Conservation (phyloP, 306 rosid species). For the Medicago truncatula region MtrunA17r5.0-ANR NC_053049.1:43293001-43293500, state of each 20-base stretch:
- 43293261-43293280: constrained; percentile 94
- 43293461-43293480: constrained; percentile 44
- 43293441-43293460: constrained; percentile 91
- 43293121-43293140: constrained; percentile 63
- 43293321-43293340: constrained; percentile 36
- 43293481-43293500: constrained; percentile 27
- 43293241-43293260: constrained; percentile 85
- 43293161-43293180: constrained; percentile 71
- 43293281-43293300: constrained; percentile 92
- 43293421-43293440: constrained; percentile 89
- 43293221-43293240: constrained; percentile 95
- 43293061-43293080: too few relatives aligned
- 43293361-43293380: constrained; percentile 95
- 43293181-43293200: constrained; percentile 91
- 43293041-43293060: too few relatives aligned
- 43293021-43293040: too few relatives aligned
- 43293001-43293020: too few relatives aligned
- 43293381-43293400: constrained; percentile 99
- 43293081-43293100: background rate
- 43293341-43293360: constrained; percentile 37
- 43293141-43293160: constrained; percentile 86
- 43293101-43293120: constrained; percentile 10
- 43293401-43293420: constrained; percentile 76
- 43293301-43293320: constrained; percentile 49
- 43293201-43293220: constrained; percentile 98